Conservation (phyloP, 169 alveolate species). For the Perkinsus olseni region DNA sequence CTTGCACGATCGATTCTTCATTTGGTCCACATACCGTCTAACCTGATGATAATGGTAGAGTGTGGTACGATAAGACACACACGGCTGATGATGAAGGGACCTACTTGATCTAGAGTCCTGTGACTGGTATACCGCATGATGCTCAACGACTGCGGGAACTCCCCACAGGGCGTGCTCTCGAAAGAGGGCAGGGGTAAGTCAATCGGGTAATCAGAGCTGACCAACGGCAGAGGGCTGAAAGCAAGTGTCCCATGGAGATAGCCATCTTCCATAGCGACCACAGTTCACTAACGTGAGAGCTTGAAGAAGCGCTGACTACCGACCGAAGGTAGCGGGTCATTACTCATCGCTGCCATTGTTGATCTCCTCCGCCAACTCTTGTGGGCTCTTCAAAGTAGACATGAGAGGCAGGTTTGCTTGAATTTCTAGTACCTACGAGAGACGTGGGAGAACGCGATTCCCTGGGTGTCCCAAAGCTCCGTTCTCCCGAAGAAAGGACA, state of each 20-base stretch:
- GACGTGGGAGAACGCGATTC: too few relatives aligned
- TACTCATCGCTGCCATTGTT: not conserved
- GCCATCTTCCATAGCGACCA: too few relatives aligned
- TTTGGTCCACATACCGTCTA: not conserved
- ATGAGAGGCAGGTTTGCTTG: not conserved
- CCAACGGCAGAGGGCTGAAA: not conserved
- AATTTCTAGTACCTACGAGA: not conserved
- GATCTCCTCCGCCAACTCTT: not conserved
- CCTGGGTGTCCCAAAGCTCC: too few relatives aligned
- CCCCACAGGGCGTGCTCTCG: not conserved
- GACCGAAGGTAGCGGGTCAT: too few relatives aligned
- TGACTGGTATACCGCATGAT: not conserved
- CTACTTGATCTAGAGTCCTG: not conserved
- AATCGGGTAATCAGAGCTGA: not conserved
- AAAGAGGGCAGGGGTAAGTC: not conserved
- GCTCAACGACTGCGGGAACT: not conserved
- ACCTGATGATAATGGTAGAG: too few relatives aligned
- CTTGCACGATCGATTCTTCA: not conserved
- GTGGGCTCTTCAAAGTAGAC: not conserved
- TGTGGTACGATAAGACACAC: too few relatives aligned
- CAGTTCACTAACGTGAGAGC: too few relatives aligned
- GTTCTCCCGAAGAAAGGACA: too few relatives aligned
- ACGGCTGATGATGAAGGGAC: too few relatives aligned
- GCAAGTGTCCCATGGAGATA: too few relatives aligned
- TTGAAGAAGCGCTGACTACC: too few relatives aligned